phyloP scores from a whole-genome alignment of 192 early-diverging fungal species.

The Coemansia sp. region DNA sequence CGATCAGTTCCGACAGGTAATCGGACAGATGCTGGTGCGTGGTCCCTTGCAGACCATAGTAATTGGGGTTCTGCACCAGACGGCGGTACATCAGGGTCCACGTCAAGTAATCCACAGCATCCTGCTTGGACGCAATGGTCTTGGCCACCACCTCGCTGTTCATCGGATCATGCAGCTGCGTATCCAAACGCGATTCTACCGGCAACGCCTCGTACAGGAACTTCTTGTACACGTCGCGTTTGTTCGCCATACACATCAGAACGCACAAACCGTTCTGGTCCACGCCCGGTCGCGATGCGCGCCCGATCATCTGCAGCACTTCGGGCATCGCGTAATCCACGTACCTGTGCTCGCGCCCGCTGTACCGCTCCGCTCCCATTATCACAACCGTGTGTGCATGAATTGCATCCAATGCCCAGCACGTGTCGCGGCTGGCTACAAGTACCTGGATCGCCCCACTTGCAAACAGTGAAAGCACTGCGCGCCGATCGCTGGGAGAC shows the following conservation, averaged over 20 bases:
- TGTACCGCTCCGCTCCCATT: conserved; percentile 96
- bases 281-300: conserved; percentile 69
- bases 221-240: conserved; percentile 98
- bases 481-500: conserved; percentile 65
- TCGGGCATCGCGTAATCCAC: conserved; percentile 94
- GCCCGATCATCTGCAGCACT: conserved; percentile 98
- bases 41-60: conserved; percentile 86
- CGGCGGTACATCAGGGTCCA: conserved; percentile 99
- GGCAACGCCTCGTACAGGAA: conserved; percentile 96
- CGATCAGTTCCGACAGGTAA: conserved; percentile 93
- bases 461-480: conserved; percentile 76
- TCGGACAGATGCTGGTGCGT: conserved; percentile 87
- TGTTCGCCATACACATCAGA: conserved; percentile 91
- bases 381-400: conserved; percentile 80
- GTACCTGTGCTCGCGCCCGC: conserved; percentile 95
- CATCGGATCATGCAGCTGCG: conserved; percentile 94
- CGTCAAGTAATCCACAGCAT: conserved; percentile 98
- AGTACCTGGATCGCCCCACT: conserved; percentile 82
- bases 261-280: conserved; percentile 76
- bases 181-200: conserved; percentile 92
- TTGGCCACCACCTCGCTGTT: conserved; percentile 95
- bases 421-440: conserved; percentile 86
- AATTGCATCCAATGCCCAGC: conserved; percentile 82
- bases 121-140: conserved; percentile 96
- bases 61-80: conserved; percentile 96